Percentiles rank a stretch among this genome's conserved stretches.
phyloP scores from a whole-genome alignment of 768 basidiomycete species.

The Ephemerocybe angulata region DNA sequence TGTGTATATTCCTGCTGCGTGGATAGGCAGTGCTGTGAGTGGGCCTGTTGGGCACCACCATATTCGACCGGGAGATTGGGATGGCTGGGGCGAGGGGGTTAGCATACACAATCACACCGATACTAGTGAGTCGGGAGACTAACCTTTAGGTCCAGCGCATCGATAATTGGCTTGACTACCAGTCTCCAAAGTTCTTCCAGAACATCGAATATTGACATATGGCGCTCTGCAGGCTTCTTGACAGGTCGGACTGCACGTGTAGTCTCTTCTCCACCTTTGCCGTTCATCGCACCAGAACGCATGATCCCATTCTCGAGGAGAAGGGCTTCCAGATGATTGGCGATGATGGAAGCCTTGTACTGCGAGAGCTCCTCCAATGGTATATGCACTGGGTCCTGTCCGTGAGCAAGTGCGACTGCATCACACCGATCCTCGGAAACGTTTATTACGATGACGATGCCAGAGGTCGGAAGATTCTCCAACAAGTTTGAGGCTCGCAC shows the following conservation, averaged over 20 bases:
- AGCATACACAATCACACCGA: not conserved
- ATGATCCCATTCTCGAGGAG: too few species aligned
- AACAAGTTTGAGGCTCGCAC: constrained; percentile 1
- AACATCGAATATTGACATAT: not conserved
- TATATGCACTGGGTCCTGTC: constrained; percentile 9
- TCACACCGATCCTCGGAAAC: constrained; percentile 17
- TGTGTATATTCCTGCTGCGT: constrained; percentile 15
- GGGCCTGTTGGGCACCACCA: constrained; percentile 27
- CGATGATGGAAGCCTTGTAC: too few species aligned
- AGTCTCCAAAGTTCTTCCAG: constrained; percentile 6
- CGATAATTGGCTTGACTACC: constrained; percentile 9
- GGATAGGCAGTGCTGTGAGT: constrained; percentile 20
- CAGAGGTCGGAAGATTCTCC: constrained; percentile 10
- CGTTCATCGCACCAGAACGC: too few species aligned
- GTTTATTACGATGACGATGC: constrained; percentile 20
- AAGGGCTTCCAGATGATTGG: too few species aligned
- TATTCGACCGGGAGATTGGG: constrained; percentile 16
- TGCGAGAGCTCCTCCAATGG: constrained; percentile 5
- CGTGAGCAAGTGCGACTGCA: constrained; percentile 15
- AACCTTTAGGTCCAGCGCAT: not conserved
- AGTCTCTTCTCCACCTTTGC: too few species aligned
- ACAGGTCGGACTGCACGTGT: not conserved
- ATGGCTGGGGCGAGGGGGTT: not conserved
- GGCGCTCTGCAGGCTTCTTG: not conserved
- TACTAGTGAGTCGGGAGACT: not conserved